phyloP scores from a whole-genome alignment of 202 grass and related monocot species.

The Setaria italica region DNA sequence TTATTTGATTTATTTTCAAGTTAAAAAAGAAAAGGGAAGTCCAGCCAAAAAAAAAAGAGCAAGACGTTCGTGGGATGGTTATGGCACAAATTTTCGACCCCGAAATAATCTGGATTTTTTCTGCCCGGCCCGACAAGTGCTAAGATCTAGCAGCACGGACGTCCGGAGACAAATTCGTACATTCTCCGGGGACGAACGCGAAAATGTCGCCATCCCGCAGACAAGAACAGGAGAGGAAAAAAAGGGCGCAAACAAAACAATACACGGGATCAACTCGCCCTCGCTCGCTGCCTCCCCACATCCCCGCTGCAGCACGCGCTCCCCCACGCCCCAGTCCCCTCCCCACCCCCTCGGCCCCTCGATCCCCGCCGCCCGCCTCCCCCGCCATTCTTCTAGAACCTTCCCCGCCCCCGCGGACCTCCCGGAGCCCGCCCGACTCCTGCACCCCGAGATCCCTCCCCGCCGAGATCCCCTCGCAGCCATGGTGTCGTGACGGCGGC shows the following conservation, averaged over 20 bases:
- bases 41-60: too few relatives aligned
- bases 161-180: background rate
- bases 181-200: background rate
- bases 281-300: background rate
- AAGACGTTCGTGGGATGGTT: too few relatives aligned
- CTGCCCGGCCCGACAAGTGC: too few relatives aligned
- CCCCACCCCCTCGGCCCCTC: background rate
- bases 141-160: too few relatives aligned
- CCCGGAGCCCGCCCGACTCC: constrained; percentile 8
- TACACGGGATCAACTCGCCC: background rate
- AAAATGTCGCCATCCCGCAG: background rate
- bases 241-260: background rate
- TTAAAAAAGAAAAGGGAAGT: too few relatives aligned
- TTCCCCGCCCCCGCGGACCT: background rate
- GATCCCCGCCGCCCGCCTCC: constrained; percentile 32
- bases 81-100: too few relatives aligned
- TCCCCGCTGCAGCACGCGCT: constrained; percentile 40
- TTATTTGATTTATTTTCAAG: too few relatives aligned
- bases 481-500: constrained; percentile 56
- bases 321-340: constrained; percentile 25
- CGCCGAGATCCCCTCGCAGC: constrained; percentile 23
- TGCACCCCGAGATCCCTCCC: background rate
- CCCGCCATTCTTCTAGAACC: constrained; percentile 35
- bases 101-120: too few relatives aligned
- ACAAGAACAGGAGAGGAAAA: background rate